Evolutionary conservation across 108 stramenopile species (phyloP).

Genomic region (Schizochytrium sp.): DNA sequence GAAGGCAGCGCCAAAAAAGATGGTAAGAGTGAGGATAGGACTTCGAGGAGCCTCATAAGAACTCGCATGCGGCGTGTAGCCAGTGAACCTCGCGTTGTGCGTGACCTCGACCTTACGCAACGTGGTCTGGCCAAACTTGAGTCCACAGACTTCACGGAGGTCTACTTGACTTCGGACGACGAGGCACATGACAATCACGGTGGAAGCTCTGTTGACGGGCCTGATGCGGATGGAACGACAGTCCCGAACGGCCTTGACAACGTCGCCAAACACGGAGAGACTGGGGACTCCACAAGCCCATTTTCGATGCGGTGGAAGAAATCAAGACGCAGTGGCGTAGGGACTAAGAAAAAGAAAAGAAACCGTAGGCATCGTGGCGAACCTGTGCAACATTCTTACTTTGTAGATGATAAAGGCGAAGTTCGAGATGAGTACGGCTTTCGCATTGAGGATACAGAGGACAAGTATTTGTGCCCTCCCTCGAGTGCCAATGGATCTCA

Average conservation of each 20-base stretch:
- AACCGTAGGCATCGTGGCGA: not conserved
- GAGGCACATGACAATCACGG: not conserved
- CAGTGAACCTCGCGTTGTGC: conserved; percentile 22
- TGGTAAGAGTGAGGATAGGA: not conserved
- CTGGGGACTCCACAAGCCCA: not conserved
- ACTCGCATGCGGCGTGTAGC: not conserved
- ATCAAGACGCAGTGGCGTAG: not conserved
- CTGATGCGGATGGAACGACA: not conserved
- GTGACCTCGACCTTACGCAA: conserved; percentile 36
- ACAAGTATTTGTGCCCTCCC: conserved; percentile 10
- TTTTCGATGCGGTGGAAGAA: conserved; percentile 7
- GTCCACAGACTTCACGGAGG: conserved; percentile 40
- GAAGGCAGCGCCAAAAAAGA: not conserved
- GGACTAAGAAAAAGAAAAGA: not conserved
- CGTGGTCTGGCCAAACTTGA: conserved; percentile 40
- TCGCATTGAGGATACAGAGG: not conserved
- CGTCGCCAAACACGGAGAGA: not conserved
- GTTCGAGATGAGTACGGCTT: conserved; percentile 50
- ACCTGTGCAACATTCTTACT: not conserved
- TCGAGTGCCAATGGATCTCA: not conserved
- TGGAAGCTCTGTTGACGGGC: not conserved
- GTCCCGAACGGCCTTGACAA: not conserved
- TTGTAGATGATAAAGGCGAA: not conserved
- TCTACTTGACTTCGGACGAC: conserved; percentile 51
- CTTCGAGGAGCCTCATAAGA: not conserved